Percentiles rank a stretch among this genome's conserved stretches.
phyloP scores from a whole-genome alignment of 768 basidiomycete species.

The Boletus barrowsii region DNA sequence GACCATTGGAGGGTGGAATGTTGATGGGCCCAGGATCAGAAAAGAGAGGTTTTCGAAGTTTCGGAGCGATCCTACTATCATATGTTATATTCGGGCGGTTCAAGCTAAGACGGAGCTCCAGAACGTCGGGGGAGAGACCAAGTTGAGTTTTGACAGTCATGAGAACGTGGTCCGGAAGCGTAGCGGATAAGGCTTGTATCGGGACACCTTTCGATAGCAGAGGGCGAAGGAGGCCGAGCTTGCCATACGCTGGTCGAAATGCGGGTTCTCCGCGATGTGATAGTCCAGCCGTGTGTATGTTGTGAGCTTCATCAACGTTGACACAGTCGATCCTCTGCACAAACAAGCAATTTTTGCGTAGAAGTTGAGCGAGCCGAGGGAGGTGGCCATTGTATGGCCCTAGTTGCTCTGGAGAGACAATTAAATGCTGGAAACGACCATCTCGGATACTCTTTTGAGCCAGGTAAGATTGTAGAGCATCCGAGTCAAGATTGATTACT shows the following conservation, averaged over 20 bases:
- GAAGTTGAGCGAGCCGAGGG: no score
- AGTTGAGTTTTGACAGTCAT: no score
- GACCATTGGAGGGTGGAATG: background rate
- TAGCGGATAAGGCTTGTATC: background rate
- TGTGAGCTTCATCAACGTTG: background rate
- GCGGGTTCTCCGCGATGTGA: background rate
- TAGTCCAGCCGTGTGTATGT: background rate
- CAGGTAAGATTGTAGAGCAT: no score
- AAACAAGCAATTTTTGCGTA: no score
- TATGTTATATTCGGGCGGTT: background rate
- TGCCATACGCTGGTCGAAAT: background rate
- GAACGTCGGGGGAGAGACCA: background rate
- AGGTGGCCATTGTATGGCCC: no score
- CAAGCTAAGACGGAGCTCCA: background rate
- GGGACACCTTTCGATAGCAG: background rate
- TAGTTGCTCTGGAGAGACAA: no score
- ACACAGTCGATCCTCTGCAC: background rate
- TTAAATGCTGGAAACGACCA: no score
- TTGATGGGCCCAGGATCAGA: background rate
- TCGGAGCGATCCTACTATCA: background rate
- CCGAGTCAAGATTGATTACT: no score
- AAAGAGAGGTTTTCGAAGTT: background rate
- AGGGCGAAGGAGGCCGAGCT: background rate
- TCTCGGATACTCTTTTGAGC: no score
- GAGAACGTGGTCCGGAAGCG: background rate